Percentiles rank a stretch among this genome's conserved stretches.
phyloP scores from a whole-genome alignment of 208 protist species.

The Vickermania spadyakhi region DNA sequence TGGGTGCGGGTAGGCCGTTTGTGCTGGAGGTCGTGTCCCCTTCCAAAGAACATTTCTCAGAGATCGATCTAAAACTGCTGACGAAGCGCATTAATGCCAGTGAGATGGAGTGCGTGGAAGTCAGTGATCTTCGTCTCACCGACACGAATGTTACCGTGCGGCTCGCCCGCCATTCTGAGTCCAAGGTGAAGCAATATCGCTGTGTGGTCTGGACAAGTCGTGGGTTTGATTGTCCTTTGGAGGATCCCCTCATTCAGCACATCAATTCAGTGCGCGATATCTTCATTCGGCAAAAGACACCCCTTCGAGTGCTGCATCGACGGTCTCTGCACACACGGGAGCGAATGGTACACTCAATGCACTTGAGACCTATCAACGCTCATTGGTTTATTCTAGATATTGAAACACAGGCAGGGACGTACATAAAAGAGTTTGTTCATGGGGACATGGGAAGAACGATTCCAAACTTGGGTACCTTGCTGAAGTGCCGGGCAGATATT shows the following conservation, averaged over 20 bases:
- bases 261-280: conserved; percentile 46
- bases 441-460: conserved; percentile 93
- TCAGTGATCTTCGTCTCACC: conserved; percentile 43
- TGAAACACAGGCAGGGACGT: conserved; percentile 93
- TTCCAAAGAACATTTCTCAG: conserved; percentile 35
- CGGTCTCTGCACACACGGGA: conserved; percentile 73
- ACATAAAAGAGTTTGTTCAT: conserved; percentile 98
- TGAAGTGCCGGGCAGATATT: conserved; percentile 81
- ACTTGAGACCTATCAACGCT: conserved; percentile 50
- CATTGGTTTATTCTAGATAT: conserved; percentile 90
- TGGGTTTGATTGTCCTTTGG: conserved; percentile 28
- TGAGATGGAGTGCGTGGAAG: conserved; percentile 58
- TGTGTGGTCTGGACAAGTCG: conserved; percentile 76
- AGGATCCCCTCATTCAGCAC: conserved; percentile 24
- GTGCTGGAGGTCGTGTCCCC: conserved; percentile 84
- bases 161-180: conserved; percentile 74
- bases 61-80: conserved; percentile 32
- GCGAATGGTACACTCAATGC: conserved; percentile 80
- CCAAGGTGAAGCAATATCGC: conserved; percentile 87
- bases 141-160: conserved; percentile 61
- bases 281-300: conserved; percentile 80
- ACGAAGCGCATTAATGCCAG: conserved; percentile 39
- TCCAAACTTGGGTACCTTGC: conserved; percentile 76
- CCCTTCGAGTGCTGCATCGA: conserved; percentile 93
- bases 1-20: conserved; percentile 90